Evolutionary conservation across 2,329 filamentous ascomycete genomes (phyloP).

Genomic region (Penicillium sp.): DNA sequence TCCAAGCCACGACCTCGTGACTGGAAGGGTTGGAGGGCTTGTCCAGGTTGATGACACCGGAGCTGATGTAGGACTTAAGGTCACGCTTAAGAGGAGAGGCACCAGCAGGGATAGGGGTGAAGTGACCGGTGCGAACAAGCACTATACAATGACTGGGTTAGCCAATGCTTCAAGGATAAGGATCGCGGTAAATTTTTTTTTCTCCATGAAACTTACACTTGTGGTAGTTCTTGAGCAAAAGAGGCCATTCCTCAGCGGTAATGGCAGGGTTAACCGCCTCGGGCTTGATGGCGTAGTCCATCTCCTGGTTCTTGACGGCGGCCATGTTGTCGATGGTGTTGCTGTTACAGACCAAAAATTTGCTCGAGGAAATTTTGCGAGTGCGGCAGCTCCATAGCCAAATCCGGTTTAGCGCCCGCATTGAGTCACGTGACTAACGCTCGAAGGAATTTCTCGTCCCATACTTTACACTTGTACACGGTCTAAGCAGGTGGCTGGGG

Average conservation of each 20-base stretch:
- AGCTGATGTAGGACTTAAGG: constrained; percentile 94
- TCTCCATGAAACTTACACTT: constrained; percentile 60
- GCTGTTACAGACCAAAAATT: constrained; percentile 21
- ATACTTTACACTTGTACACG: neutral
- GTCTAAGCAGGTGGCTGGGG: neutral
- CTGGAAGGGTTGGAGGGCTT: constrained; percentile 97
- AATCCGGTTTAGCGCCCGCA: constrained; percentile 19
- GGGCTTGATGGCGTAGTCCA: constrained; percentile 88
- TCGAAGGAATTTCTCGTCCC: neutral
- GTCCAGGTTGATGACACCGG: constrained; percentile 97
- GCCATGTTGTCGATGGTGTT: constrained; percentile 32
- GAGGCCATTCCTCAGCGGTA: constrained; percentile 87
- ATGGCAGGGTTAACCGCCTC: constrained; percentile 75
- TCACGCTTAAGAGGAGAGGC: constrained; percentile 90
- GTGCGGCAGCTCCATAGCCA: constrained; percentile 26
- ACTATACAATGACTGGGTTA: constrained; percentile 47
- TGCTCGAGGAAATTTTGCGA: constrained; percentile 29
- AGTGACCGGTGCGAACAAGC: constrained; percentile 90
- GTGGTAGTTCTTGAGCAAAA: constrained; percentile 94
- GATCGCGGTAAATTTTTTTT: constrained; percentile 6
- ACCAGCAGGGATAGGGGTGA: constrained; percentile 92
- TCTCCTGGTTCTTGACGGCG: constrained; percentile 60
- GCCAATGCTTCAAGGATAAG: neutral
- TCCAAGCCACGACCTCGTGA: constrained; percentile 99
- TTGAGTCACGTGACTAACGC: constrained; percentile 11